Evolutionary conservation across 1,284 basidiomycete species (phyloP).

Genomic region (Ustilago cynodontis): DNA sequence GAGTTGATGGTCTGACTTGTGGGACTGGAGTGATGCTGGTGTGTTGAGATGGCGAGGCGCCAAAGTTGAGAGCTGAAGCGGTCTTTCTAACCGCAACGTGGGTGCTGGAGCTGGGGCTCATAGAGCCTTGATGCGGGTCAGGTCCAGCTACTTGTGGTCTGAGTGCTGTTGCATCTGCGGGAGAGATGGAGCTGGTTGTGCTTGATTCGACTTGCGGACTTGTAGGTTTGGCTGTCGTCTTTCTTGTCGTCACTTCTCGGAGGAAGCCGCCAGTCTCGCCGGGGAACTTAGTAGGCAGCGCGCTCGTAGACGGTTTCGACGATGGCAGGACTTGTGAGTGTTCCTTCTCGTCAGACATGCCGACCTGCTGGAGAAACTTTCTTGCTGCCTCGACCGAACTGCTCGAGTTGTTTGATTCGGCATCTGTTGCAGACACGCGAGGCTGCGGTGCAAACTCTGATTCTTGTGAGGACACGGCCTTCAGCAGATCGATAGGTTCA

Average conservation of each 20-base stretch:
- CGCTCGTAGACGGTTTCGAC: slow-evolving; percentile 4
- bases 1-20: neutral
- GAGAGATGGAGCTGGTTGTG: neutral
- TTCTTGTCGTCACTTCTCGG: slow-evolving; percentile 37
- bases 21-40: neutral
- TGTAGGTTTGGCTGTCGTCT: slow-evolving; percentile 11
- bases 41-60: slow-evolving; percentile 3
- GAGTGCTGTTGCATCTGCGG: neutral
- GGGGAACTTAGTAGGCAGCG: slow-evolving; percentile 30
- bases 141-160: neutral
- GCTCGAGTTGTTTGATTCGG: neutral
- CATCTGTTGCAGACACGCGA: neutral
- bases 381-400: slow-evolving; percentile 45
- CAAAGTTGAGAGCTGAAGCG: slow-evolving; percentile 41
- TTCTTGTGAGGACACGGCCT: neutral
- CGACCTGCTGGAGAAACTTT: slow-evolving; percentile 36
- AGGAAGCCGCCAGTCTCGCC: slow-evolving; percentile 42
- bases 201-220: neutral
- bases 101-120: neutral
- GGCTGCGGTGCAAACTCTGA: neutral
- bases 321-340: neutral
- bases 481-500: slow-evolving; percentile 20
- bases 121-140: neutral
- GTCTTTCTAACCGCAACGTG: slow-evolving; percentile 19
- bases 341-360: slow-evolving; percentile 19